These are phyloP conservation scores for Trametes punicea DNA, from an alignment of 768 basidiomycete species.

Conservation along the genomic window DNA sequence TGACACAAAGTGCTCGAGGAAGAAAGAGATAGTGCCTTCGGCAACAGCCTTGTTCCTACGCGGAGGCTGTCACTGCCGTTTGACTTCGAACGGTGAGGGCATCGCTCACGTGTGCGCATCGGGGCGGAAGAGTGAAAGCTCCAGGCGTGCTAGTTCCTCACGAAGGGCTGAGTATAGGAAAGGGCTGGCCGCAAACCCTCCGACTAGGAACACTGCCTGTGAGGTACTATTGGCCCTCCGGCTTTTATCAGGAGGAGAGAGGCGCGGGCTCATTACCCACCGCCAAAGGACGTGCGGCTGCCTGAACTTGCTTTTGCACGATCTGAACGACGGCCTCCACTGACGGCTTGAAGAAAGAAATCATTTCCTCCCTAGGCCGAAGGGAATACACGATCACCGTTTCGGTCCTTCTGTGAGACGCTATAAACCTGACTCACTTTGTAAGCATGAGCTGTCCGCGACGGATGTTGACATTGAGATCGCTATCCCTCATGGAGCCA, in stretches of 20 bases:
- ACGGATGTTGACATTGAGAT: slow-evolving; percentile 35
- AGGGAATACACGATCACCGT: neutral
- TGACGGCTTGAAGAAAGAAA: slow-evolving; percentile 43
- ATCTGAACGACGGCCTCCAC: slow-evolving; percentile 34
- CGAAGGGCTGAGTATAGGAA: slow-evolving; percentile 74
- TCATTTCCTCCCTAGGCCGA: slow-evolving; percentile 33
- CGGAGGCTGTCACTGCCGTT: neutral
- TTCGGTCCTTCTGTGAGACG: neutral
- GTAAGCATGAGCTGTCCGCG: slow-evolving; percentile 38
- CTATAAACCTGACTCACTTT: slow-evolving; percentile 30
- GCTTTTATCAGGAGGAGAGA: too few species aligned
- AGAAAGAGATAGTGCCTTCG: slow-evolving; percentile 44
- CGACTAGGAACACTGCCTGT: slow-evolving; percentile 75
- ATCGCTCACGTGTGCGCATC: slow-evolving; percentile 71
- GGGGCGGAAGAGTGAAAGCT: slow-evolving; percentile 63
- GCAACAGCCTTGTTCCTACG: slow-evolving; percentile 50
- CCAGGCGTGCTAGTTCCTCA: slow-evolving; percentile 51
- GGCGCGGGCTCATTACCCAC: too few species aligned
- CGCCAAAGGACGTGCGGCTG: slow-evolving; percentile 23
- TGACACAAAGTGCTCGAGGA: slow-evolving; percentile 46
- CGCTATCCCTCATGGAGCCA: slow-evolving; percentile 38
- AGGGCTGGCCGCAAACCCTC: slow-evolving; percentile 78
- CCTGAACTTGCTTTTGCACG: slow-evolving; percentile 4
- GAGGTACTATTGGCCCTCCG: too few species aligned
- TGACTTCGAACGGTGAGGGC: neutral